Base-by-base conservation (phyloP, 2,329 filamentous ascomycete species). In the Pseudocercospora fuligena region DNA sequence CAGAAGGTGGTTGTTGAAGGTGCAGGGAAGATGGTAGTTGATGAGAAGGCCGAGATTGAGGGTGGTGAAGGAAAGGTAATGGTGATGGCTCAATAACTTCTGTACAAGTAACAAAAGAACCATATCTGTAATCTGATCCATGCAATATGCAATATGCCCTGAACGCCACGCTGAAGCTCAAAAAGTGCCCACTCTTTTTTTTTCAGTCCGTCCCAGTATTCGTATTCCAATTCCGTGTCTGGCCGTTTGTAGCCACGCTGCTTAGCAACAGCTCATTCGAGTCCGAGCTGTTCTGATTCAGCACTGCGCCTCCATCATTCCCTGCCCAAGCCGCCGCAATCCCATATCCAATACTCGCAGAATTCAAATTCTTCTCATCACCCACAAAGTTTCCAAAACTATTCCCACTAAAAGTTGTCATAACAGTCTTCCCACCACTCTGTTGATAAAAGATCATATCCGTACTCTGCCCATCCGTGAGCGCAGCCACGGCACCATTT, bases 1-100 rank as follows among this genome's bases (percentile, higher is more conserved):
- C 31, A 43, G 12, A 62, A 25, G 16, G 61, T 61, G 23, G 36
- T 64, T 14, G 40, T 59, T 14, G 43, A 61, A 33, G 53, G 61
- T 40, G 31, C 3, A 16, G 19, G 21, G 23, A 19, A 21, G n/a
- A 11, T 31, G 27, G 21, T 4, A 19, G 21, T 60, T 60, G 57
- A 27, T 31, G 12, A 6, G 23, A 27, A n/a, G n/a, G 25, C 16
- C n/a, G 21, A 29, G 33, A 43, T 60, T 25, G 57, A 60, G 12
- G 57, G 57, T 9, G 57, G 57, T 16, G 23, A 12, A 25, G 57
- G 57, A 6, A 60, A 19, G n/a, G 33, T 60, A 16, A 27, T 51
- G 47, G 47, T 51, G 3, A 51, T 14, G 19, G 47, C 47, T 21
- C 19, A 51, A 21, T 51, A 12, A 25, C 1, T 51, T 51, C 19